These are phyloP conservation scores for Desmodesmus armatus DNA, from an alignment of 139 green algal species.

Conservation along the genomic window DNA sequence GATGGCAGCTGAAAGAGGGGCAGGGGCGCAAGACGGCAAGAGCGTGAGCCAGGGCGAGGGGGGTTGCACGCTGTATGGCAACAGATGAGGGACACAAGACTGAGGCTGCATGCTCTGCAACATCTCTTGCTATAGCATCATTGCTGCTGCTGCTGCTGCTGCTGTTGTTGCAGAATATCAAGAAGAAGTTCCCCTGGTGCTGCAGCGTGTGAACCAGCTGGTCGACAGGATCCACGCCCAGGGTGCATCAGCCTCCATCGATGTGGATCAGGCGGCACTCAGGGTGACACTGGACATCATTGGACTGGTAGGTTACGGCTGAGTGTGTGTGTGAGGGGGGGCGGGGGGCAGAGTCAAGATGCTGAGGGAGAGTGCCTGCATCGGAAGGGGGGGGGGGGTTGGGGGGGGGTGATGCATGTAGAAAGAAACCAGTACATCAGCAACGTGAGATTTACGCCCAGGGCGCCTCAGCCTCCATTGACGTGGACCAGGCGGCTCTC, in stretches of 20 bases:
- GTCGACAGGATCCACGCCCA: slow-evolving; percentile 28
- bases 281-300: slow-evolving; percentile 72
- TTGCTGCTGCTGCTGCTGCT: slow-evolving; percentile 7
- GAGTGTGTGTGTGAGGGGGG: background rate
- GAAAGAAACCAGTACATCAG: background rate
- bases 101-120: background rate
- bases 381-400: background rate
- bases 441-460: background rate
- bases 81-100: no score
- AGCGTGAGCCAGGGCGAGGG: no score
- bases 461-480: background rate
- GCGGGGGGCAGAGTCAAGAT: background rate
- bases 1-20: no score
- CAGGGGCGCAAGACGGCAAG: no score
- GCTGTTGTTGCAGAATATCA: slow-evolving; percentile 55
- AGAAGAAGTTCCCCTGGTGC: slow-evolving; percentile 63
- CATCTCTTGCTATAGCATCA: background rate
- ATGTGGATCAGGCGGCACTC: slow-evolving; percentile 67
- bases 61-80: no score
- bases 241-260: slow-evolving; percentile 29
- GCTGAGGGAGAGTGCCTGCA: no score
- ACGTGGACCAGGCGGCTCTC: background rate
- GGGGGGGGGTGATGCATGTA: background rate
- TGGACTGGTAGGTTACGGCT: slow-evolving; percentile 42
- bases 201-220: slow-evolving; percentile 47